Evolutionary conservation across 768 basidiomycete species (phyloP), one percentile per base, ranked within the genome.

Genomic region (Trametes maxima): DNA sequence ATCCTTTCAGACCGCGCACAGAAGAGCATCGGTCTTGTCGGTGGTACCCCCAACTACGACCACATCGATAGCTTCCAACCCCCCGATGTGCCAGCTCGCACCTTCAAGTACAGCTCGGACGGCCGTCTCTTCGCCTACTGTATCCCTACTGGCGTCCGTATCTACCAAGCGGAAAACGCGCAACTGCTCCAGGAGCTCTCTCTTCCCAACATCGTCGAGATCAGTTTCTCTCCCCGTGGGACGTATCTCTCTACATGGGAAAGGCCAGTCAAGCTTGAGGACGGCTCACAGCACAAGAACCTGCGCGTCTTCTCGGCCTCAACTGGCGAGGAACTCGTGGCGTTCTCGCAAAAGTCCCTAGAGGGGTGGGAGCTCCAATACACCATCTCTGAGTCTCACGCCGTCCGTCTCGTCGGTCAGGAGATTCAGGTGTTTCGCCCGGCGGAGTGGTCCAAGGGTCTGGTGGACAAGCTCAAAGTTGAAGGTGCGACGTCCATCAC

Each of bases 171-270:
- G 67, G 83, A 89, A 76, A 82, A 83, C 71, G 85, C 85, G 60
- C 80, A 85, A 72, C 80, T 94, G 59, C 79, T 95, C 61, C 85
- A 85, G 66, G 89, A 94, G 70, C 84, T 96, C 62, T 74, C 81
- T 46, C 78, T 92, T 52, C 81, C 88, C 68, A 90, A 88, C 68
- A 82, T 90, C 63, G 72, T 94, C 54, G 97, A 98, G 70, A 73
- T 98, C 68, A 83, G 83, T 68, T 97, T 99, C 76, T 98, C 96
- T 6, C 95, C 97, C 11, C 85, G 90, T 62, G 95, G 94, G 40
- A 94, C 91, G 0, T 98, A 93, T 75, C 71, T 99, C 44, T 95
- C 94, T 54, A 95, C 93, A 48, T 98, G 95, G 93, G 95, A 98
- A 77, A 85, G 97, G 60, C 92, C 90, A 67, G 85, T 86, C 68